Evolutionary conservation across 306 rosid species (phyloP).

Genomic region (Ochetophila trinervis): DNA sequence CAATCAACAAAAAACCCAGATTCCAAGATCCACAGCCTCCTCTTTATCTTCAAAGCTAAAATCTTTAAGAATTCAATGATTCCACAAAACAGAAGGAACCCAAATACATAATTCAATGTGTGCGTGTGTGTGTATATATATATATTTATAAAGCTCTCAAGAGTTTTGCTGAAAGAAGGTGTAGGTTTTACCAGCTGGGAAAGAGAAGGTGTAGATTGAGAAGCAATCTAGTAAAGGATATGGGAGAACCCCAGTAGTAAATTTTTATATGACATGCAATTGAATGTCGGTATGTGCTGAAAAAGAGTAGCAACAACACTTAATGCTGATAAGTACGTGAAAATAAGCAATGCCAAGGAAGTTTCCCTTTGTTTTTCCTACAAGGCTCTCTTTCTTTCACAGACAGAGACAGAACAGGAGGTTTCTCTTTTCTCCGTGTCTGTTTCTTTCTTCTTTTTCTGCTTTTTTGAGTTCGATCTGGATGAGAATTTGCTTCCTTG

Average conservation of each 20-base stretch:
- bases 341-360: slow-evolving; percentile 3
- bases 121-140: no score
- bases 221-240: slow-evolving; percentile 1
- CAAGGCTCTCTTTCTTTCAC: not conserved
- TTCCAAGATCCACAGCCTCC: slow-evolving; percentile 28
- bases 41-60: slow-evolving; percentile 8
- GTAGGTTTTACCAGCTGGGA: not conserved
- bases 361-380: slow-evolving; percentile 13
- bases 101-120: slow-evolving; percentile 3
- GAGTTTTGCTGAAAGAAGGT: not conserved
- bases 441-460: not conserved
- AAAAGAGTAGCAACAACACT: slow-evolving; percentile 12
- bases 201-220: not conserved
- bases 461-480: no score
- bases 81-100: slow-evolving; percentile 9
- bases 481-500: no score
- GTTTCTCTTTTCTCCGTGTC: not conserved
- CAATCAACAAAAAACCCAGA: slow-evolving; percentile 32
- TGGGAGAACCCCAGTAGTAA: not conserved
- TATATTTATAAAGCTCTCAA: no score
- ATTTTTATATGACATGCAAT: not conserved
- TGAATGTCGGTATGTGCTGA: not conserved
- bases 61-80: not conserved
- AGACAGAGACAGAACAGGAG: not conserved
- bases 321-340: slow-evolving; percentile 8